Evolutionary conservation across 495 filamentous ascomycete species (phyloP).

Genomic region (Aspergillus haitiensis): DNA sequence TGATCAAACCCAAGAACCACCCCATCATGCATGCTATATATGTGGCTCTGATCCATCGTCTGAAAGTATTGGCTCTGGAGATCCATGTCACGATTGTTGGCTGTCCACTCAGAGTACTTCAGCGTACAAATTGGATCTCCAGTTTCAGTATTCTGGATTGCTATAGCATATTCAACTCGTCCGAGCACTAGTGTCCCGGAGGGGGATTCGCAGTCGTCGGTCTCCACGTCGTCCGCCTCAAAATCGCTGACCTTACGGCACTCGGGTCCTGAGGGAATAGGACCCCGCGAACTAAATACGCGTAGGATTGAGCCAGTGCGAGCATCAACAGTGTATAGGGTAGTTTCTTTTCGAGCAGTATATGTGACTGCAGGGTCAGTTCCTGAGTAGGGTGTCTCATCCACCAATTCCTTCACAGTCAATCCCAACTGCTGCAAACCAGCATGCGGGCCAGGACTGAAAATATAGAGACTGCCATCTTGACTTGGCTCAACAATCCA

Average conservation of each 20-base stretch:
- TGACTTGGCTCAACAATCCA: slow-evolving; percentile 95
- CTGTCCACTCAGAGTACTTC: slow-evolving; percentile 92
- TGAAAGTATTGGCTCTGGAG: slow-evolving; percentile 75
- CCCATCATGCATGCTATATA: slow-evolving; percentile 87
- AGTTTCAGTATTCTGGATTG: slow-evolving; percentile 73
- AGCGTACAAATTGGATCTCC: slow-evolving; percentile 81
- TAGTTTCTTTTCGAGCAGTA: slow-evolving; percentile 78
- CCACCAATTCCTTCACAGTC: slow-evolving; percentile 79
- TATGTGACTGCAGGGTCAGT: slow-evolving; percentile 71
- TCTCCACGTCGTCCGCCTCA: slow-evolving; percentile 60
- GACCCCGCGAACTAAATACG: slow-evolving; percentile 60
- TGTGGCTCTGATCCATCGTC: slow-evolving; percentile 84
- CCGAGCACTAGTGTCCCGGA: slow-evolving; percentile 75
- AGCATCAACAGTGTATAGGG: slow-evolving; percentile 80
- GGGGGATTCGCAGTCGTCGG: slow-evolving; percentile 70
- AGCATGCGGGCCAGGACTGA: slow-evolving; percentile 62
- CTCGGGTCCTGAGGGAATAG: slow-evolving; percentile 49
- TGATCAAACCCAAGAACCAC: slow-evolving; percentile 78
- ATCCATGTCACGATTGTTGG: slow-evolving; percentile 88
- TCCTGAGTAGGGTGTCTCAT: slow-evolving; percentile 65
- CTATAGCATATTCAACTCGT: slow-evolving; percentile 83
- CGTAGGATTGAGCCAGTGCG: slow-evolving; percentile 71
- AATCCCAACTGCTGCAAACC: slow-evolving; percentile 63
- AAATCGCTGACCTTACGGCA: slow-evolving; percentile 59
- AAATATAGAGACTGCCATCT: slow-evolving; percentile 87